Conservation (phyloP, 2,329 filamentous ascomycete genomes). For the Nemania sp. region DNA sequence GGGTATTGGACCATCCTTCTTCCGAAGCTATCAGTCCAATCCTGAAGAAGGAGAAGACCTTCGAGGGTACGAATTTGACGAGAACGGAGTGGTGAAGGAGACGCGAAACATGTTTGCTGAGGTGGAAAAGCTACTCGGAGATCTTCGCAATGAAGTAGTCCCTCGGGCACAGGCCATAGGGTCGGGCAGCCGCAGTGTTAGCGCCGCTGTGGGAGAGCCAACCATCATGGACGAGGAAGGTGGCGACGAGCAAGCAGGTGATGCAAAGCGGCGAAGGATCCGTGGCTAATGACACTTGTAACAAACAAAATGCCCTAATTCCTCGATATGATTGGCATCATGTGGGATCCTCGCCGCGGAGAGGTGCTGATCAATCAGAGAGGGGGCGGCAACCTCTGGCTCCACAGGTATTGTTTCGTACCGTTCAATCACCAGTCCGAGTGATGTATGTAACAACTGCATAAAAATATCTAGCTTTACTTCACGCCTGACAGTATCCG, state of each 20-base stretch:
- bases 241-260: conserved; percentile 49
- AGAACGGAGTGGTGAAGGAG: conserved; percentile 85
- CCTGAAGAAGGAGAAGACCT: conserved; percentile 44
- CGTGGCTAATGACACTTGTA: conserved; percentile 30
- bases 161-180: conserved; percentile 44
- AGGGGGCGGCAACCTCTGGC: too few relatives aligned
- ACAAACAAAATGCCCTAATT: neutral
- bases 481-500: too few relatives aligned
- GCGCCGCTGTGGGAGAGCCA: conserved; percentile 46
- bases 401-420: too few relatives aligned
- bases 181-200: conserved; percentile 38
- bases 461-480: too few relatives aligned
- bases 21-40: conserved; percentile 45
- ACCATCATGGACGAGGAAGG: conserved; percentile 51
- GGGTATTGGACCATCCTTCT: conserved; percentile 67
- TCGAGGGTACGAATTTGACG: conserved; percentile 69
- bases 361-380: neutral
- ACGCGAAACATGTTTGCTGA: conserved; percentile 88
- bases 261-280: conserved; percentile 42
- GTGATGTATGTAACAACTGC: neutral
- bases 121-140: conserved; percentile 76
- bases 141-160: conserved; percentile 72
- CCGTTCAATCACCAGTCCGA: conserved; percentile 1
- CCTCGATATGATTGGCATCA: neutral
- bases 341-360: neutral